Evolutionary conservation across 768 basidiomycete species (phyloP), one percentile per base, ranked within the genome.

Genomic region (Termitomyces sp.): DNA sequence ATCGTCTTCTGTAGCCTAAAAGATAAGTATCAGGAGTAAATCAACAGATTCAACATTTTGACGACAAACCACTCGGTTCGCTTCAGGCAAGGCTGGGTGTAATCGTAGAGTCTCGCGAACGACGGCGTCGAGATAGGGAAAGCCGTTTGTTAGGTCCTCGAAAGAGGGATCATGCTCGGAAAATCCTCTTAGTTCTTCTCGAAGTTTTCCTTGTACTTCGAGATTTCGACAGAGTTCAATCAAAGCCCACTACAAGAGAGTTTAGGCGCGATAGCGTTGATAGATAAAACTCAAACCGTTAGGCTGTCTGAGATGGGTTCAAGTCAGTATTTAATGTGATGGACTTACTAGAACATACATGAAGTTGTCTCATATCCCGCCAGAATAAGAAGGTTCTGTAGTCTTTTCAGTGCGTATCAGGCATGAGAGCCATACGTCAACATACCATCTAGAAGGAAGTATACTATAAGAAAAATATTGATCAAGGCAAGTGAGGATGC

Each of bases 41-140:
- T 29, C 42, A 27, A 10, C 16, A 16, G 22, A 26, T 20, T 12
- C 24, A 2, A 4, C 18, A 27, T 27, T 16, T 37, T 7, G 18
- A n/a, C 6, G 18, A 55, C 56, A 5, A 22, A 59, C 64, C 44
- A 53, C 7, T 22, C 58, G 61, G 13, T 24, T 46, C 3, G 52
- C 59, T 43, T 72, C 70, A 4, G 50, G 24, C 3, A 71, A 61
- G 0, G 76, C 72, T 9, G 78, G 72, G 57, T 79, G 76, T 3
- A 78, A 59, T 22, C 79, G 64, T 7, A 79, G 63, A 8, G 70
- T 71, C 59, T 80, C 79, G 44, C 73, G 73, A 0, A 71, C 67
- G n/a, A 79, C 71, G 34, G 61, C 61, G n/a, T 65, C 58, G 22
- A 65, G 61, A 42, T 61, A 65, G 1, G 64, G 64, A 14, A 65